phyloP scores from a whole-genome alignment of 495 filamentous ascomycete genomes.

The Penicillium canariense region DNA sequence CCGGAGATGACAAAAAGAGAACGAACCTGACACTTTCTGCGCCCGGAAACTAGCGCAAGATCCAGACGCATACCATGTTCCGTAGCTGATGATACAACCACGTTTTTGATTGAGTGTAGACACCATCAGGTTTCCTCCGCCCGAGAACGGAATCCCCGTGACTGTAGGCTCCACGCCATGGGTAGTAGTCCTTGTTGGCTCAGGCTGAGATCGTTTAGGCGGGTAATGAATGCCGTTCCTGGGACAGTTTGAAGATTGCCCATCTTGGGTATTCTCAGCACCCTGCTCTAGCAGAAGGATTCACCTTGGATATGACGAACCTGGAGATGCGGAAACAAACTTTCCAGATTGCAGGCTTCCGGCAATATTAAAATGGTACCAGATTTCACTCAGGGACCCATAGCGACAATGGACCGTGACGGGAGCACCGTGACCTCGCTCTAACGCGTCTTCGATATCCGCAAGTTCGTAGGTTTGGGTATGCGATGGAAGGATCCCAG shows the following conservation, averaged over 20 bases:
- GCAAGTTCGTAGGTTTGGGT: constrained; percentile 55
- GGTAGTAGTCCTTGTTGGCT: constrained; percentile 40
- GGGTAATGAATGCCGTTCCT: constrained; percentile 61
- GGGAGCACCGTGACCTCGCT: constrained; percentile 57
- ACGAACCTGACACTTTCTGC: constrained; percentile 44
- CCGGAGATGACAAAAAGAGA: background rate
- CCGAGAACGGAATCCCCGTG: constrained; percentile 48
- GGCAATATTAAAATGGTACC: constrained; percentile 81
- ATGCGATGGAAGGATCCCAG: constrained; percentile 48
- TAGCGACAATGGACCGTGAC: constrained; percentile 68
- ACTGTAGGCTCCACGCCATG: constrained; percentile 35
- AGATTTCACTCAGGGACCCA: constrained; percentile 68
- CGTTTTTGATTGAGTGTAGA: constrained; percentile 45
- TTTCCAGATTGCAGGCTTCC: constrained; percentile 73
- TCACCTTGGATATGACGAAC: constrained; percentile 26
- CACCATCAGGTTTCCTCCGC: constrained; percentile 60
- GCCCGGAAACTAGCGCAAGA: constrained; percentile 69
- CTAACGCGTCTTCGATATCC: constrained; percentile 64
- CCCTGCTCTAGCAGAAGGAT: background rate
- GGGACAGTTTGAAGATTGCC: constrained; percentile 62
- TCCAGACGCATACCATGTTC: constrained; percentile 66
- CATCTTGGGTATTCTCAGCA: constrained; percentile 39
- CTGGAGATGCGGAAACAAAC: constrained; percentile 64
- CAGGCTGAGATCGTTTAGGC: constrained; percentile 51
- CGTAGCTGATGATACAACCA: constrained; percentile 70